phyloP scores from a whole-genome alignment of 2,329 filamentous ascomycete species.

The Penicillium janthinellum region DNA sequence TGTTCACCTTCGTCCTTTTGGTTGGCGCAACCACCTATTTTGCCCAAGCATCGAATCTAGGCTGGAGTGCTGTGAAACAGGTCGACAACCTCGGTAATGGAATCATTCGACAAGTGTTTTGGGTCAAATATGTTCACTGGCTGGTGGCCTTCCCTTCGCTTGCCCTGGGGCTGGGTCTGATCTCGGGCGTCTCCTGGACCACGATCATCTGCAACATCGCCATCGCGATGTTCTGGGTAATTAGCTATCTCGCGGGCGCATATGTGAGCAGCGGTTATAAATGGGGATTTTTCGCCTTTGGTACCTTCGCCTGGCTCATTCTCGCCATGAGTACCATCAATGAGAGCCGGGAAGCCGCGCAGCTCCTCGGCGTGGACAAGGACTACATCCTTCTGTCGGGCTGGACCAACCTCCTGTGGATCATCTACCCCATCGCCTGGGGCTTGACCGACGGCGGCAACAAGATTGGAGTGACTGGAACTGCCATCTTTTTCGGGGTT shows the following conservation, averaged over 20 bases:
- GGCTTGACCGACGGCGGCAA: conserved; percentile 58
- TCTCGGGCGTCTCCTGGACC: conserved; percentile 59
- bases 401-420: conserved; percentile 47
- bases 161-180: conserved; percentile 52
- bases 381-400: conserved; percentile 52
- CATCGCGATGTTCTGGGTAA: conserved; percentile 55
- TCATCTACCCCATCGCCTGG: conserved; percentile 56
- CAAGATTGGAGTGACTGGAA: conserved; percentile 49
- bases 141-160: conserved; percentile 53
- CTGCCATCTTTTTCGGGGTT: conserved; percentile 57
- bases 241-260: conserved; percentile 54
- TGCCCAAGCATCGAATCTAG: conserved; percentile 56
- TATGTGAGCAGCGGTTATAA: conserved; percentile 56
- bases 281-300: conserved; percentile 61
- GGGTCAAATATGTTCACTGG: conserved; percentile 59
- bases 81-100: conserved; percentile 35
- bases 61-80: conserved; percentile 46
- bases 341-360: conserved; percentile 43
- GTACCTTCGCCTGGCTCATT: conserved; percentile 51
- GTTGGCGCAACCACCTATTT: conserved; percentile 56
- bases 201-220: conserved; percentile 56
- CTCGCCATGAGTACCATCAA: conserved; percentile 51
- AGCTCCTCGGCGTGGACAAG: conserved; percentile 45
- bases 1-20: conserved; percentile 54
- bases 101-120: conserved; percentile 55